These are phyloP conservation scores for Chrysopogon serrulatus DNA, from an alignment of 176 grass and related monocot genomes.

Conservation along the genomic window DNA sequence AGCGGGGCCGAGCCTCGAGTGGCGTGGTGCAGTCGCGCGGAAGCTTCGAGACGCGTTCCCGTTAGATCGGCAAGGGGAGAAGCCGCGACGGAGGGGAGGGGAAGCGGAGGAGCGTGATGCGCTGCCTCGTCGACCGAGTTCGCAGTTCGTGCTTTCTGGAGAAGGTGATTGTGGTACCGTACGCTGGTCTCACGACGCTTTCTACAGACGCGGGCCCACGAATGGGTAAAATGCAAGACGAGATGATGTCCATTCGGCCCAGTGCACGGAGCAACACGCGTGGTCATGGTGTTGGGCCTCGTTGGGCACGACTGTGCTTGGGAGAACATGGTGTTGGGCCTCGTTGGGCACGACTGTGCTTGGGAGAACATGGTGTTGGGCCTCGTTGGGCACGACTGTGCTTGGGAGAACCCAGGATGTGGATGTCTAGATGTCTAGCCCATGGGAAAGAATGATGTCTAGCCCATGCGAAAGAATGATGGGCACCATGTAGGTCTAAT, in stretches of 20 bases:
- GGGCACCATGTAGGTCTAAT: too few relatives aligned
- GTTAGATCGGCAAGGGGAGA: constrained; percentile 42
- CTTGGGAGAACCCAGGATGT: too few relatives aligned
- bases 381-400: background rate
- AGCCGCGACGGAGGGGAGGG: background rate
- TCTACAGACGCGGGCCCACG: background rate
- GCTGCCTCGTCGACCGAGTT: constrained; percentile 38
- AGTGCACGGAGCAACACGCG: background rate
- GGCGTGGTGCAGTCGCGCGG: background rate
- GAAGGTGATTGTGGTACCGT: background rate
- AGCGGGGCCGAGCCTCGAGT: background rate
- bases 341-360: too few relatives aligned
- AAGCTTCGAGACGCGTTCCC: background rate
- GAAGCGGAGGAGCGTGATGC: constrained; percentile 9
- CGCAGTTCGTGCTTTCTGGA: background rate
- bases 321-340: background rate
- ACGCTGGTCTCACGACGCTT: background rate
- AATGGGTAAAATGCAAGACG: background rate
- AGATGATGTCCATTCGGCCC: background rate
- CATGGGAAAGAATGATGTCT: too few relatives aligned
- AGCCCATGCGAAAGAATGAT: too few relatives aligned
- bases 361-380: background rate
- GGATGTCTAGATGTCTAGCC: too few relatives aligned
- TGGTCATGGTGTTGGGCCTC: background rate
- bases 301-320: too few relatives aligned